Evolutionary conservation across 169 alveolate genomes (phyloP), one percentile per base, ranked within the genome.

Genomic region (Plasmodium gonderi): DNA sequence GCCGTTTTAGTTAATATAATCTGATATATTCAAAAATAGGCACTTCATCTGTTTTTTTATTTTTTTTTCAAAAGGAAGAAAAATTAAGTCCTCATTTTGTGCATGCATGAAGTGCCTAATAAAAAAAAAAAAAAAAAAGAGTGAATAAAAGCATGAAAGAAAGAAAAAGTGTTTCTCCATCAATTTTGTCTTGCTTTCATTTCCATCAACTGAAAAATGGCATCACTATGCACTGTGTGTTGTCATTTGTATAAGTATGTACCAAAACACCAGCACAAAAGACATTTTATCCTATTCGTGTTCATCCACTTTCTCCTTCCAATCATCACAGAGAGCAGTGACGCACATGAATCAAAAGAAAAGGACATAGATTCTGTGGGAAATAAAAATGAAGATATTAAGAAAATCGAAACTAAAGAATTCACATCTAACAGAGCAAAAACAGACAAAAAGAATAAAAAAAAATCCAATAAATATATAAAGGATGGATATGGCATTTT

Each of bases 401-500:
- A 82, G 60, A 82, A 82, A 72, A 26, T 20, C 9, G 75, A 45
- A 29, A 67, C 87, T 14, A 87, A 87, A 60, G 74, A 40, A 7
- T 36, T 38, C 33, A 20, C 45, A 23, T 12, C 26, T 23, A 33
- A 45, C 29, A 74, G 44, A 75, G 87, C 65, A 75, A 87, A 75
- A 23, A 11, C 38, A 75, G 87, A 87, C 6, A 85, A 85, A 38
- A 87, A 40, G 31, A 87, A 87, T 20, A 75, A 74, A 75, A 87
- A 75, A 38, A 87, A 75, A 74, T 60, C 2, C 33, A 60, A 31
- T 31, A 87, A 54, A 38, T 51, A 4, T 87, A 60, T 87, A 87
- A 87, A 75, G 44, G 87, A 87, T 20, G 93, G 93, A 1, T 87
- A 87, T 38, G 93, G 93, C 5, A 76, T 74, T 20, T 54, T 87